Conservation (phyloP, 129 eudicot species). For the Logfia minima region DNA sequence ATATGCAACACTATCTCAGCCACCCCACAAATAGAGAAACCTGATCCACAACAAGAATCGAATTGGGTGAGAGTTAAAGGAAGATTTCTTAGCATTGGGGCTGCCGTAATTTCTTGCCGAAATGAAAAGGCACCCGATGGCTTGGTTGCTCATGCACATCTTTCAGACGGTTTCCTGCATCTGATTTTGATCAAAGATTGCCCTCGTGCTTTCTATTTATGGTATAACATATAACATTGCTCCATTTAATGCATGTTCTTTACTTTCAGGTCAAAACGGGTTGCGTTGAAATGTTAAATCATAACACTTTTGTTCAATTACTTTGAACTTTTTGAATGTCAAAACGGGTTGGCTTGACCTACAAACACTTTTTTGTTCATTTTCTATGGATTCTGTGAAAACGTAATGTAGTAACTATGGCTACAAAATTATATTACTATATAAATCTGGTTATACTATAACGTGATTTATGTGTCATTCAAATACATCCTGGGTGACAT, state of each 20-base stretch:
- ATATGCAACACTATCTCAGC: slow-evolving; percentile 47
- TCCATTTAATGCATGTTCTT: background rate
- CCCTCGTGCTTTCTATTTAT: slow-evolving; percentile 77
- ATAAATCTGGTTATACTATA: background rate
- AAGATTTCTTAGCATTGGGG: slow-evolving; percentile 83
- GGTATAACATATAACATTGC: slow-evolving; percentile 43
- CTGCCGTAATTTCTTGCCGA: slow-evolving; percentile 96
- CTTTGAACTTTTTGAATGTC: background rate
- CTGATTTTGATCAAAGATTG: slow-evolving; percentile 86
- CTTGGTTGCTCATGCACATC: slow-evolving; percentile 96
- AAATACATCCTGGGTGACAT: background rate
- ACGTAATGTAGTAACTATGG: no score
- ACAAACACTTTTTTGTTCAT: background rate
- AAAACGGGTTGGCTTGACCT: background rate
- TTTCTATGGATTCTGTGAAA: background rate
- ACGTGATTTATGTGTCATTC: background rate
- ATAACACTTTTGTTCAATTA: background rate
- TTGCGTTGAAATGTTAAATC: background rate
- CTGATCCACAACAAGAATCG: slow-evolving; percentile 44
- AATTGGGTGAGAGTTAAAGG: slow-evolving; percentile 79
- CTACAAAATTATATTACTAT: background rate
- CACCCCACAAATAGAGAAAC: slow-evolving; percentile 16
- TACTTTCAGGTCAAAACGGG: background rate
- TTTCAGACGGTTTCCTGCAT: slow-evolving; percentile 91
- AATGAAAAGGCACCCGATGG: slow-evolving; percentile 98